Conservation (phyloP, 1,284 basidiomycete genomes). For the Trichosporon asahii region DNA sequence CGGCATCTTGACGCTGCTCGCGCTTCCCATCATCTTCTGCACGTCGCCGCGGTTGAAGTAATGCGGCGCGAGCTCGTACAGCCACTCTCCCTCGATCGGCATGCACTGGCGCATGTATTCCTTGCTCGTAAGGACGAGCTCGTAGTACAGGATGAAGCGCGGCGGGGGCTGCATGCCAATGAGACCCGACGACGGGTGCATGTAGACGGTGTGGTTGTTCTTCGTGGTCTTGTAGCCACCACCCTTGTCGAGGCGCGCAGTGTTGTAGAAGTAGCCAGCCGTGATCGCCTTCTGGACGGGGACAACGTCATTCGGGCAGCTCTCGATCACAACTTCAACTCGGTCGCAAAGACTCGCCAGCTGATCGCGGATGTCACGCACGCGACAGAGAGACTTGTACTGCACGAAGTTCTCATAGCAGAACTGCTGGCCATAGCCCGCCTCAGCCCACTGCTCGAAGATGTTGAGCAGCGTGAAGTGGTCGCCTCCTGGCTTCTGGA, state of each 20-base stretch:
- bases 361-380: slow-evolving; percentile 92
- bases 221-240: slow-evolving; percentile 92
- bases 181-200: slow-evolving; percentile 91
- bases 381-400: slow-evolving; percentile 89
- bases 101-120: slow-evolving; percentile 78
- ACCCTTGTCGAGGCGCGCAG: slow-evolving; percentile 81
- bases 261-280: slow-evolving; percentile 94
- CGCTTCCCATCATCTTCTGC: slow-evolving; percentile 73
- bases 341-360: slow-evolving; percentile 91
- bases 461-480: slow-evolving; percentile 96
- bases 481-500: slow-evolving; percentile 91
- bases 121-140: slow-evolving; percentile 61
- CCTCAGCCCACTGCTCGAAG: slow-evolving; percentile 98
- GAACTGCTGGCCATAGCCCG: slow-evolving; percentile 86
- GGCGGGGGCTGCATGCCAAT: slow-evolving; percentile 94
- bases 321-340: slow-evolving; percentile 85
- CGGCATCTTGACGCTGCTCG: slow-evolving; percentile 77
- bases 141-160: slow-evolving; percentile 87
- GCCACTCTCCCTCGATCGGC: slow-evolving; percentile 93
- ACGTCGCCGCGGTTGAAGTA: slow-evolving; percentile 87
- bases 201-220: slow-evolving; percentile 90
- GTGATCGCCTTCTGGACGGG: slow-evolving; percentile 93
- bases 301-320: slow-evolving; percentile 86
- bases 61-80: slow-evolving; percentile 90
- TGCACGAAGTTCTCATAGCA: slow-evolving; percentile 97